These are phyloP conservation scores for Tulasnella sp. DNA, from an alignment of 768 basidiomycete genomes.

Conservation along the genomic window DNA sequence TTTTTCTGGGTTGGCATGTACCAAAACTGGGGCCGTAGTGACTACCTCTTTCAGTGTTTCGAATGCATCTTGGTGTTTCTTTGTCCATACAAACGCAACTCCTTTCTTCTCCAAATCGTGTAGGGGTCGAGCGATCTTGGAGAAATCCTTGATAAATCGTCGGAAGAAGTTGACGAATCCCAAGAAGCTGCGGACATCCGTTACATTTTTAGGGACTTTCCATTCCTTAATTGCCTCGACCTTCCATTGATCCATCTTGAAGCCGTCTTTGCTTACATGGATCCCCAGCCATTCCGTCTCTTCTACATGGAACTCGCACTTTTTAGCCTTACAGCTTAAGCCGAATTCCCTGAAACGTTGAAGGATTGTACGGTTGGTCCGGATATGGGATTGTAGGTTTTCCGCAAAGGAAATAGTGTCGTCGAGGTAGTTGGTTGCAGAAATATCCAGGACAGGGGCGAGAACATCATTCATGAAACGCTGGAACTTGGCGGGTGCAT, in stretches of 20 bases:
- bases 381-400: neutral
- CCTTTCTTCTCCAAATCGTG: conserved; percentile 6
- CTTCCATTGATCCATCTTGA: conserved; percentile 7
- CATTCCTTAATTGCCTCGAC: conserved; percentile 22
- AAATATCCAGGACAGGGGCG: conserved; percentile 24
- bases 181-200: conserved; percentile 11
- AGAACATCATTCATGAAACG: neutral
- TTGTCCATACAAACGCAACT: neutral
- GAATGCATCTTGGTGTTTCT: neutral
- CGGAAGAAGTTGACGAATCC: conserved; percentile 6
- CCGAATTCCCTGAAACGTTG: neutral
- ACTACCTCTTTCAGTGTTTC: neutral
- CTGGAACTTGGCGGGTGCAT: neutral
- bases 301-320: neutral
- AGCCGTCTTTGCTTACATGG: neutral
- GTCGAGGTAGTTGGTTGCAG: conserved; percentile 37
- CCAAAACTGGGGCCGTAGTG: neutral
- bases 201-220: conserved; percentile 1
- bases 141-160: conserved; percentile 11
- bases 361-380: neutral
- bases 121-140: conserved; percentile 7
- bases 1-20: neutral
- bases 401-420: conserved; percentile 35
- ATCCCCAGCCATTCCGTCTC: conserved; percentile 7
- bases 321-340: neutral